Conservation (phyloP, 2,329 filamentous ascomycete species). For the Tolypocladium paradoxum region DNA sequence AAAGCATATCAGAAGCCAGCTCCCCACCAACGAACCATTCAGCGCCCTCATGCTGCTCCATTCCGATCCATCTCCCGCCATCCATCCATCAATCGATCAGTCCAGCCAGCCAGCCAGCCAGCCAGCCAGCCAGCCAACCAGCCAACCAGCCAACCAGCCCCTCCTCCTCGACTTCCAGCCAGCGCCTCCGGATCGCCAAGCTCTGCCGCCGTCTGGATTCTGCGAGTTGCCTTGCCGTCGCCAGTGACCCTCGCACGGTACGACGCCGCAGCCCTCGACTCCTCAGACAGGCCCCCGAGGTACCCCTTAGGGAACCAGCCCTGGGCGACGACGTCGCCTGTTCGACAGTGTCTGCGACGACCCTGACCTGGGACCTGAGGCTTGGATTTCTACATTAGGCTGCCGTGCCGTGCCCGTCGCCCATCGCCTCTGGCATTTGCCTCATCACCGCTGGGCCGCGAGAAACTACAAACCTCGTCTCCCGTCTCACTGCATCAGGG, state of each 20-base stretch:
- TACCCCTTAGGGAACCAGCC: constrained; percentile 1
- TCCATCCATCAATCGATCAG: not conserved
- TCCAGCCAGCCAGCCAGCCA: not conserved
- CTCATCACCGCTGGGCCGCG: not conserved
- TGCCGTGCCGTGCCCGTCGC: not conserved
- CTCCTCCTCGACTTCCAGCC: not conserved
- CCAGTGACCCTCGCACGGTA: constrained; percentile 5
- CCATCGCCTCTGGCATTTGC: not conserved
- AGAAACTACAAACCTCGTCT: not conserved
- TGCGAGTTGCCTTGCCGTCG: not conserved
- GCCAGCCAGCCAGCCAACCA: not conserved
- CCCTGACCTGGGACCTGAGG: not conserved
- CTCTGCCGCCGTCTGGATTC: not conserved
- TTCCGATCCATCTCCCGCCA: not conserved
- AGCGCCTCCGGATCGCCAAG: constrained; percentile 1
- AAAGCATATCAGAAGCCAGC: constrained; percentile 3
- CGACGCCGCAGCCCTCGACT: constrained; percentile 2
- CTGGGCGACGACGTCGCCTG: constrained; percentile 2
- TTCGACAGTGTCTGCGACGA: not conserved
- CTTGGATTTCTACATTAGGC: not conserved
- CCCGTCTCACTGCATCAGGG: not conserved
- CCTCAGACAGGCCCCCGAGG: constrained; percentile 5
- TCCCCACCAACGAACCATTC: constrained; percentile 1
- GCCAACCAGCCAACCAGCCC: not conserved
- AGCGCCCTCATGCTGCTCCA: not conserved